phyloP scores from a whole-genome alignment of 257 asterid genomes.

The Ilex aquifolium region DNA sequence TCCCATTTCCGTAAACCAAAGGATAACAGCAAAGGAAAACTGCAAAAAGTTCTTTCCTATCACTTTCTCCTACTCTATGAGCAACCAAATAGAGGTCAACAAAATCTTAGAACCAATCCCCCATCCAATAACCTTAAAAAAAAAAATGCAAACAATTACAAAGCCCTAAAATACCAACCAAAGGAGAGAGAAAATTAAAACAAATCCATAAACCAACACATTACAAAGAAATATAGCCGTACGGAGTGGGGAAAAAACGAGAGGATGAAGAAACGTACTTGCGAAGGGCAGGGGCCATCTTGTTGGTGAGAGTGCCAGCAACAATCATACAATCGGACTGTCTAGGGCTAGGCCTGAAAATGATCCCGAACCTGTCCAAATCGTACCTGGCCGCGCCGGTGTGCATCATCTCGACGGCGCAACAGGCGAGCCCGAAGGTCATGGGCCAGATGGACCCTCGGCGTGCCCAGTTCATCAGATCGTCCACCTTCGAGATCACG shows the following conservation, averaged over 20 bases:
- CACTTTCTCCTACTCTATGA: too few relatives aligned
- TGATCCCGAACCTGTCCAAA: slow-evolving; percentile 89
- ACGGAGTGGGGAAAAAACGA: neutral
- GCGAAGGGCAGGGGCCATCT: slow-evolving; percentile 99
- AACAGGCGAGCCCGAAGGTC: slow-evolving; percentile 95
- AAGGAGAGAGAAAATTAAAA: too few relatives aligned
- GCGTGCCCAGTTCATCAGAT: slow-evolving; percentile 95
- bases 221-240: neutral
- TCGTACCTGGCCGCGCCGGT: slow-evolving; percentile 97
- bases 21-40: too few relatives aligned
- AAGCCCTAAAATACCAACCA: too few relatives aligned
- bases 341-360: slow-evolving; percentile 97
- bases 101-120: too few relatives aligned
- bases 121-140: too few relatives aligned
- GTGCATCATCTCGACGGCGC: slow-evolving; percentile 99
- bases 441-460: slow-evolving; percentile 97
- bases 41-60: too few relatives aligned
- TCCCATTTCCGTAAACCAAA: too few relatives aligned
- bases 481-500: slow-evolving; percentile 92
- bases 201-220: neutral
- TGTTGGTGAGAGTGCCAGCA: slow-evolving; percentile 86
- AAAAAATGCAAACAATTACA: too few relatives aligned
- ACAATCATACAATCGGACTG: slow-evolving; percentile 94
- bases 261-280: slow-evolving; percentile 33
- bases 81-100: too few relatives aligned